Conservation (phyloP, 2,329 filamentous ascomycete genomes). For the Eutypa lata region DNA sequence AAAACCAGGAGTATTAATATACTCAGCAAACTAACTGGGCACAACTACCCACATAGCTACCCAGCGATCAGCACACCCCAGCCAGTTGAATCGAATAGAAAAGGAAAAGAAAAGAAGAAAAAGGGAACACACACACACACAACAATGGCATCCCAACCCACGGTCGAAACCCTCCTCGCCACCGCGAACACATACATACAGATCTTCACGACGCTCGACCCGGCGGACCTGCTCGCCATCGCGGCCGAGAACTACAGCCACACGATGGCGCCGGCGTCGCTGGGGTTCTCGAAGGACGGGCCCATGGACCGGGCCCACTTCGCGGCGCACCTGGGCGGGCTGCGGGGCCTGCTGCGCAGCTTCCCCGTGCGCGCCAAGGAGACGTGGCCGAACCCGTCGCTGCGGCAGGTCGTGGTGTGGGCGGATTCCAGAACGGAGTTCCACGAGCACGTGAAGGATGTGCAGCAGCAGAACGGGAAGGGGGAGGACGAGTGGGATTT, state of each 20-base stretch:
- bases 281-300: not conserved
- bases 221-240: not conserved
- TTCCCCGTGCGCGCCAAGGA: conserved; percentile 18
- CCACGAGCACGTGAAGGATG: conserved; percentile 21
- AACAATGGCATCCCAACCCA: not conserved
- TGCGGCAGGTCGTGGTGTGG: conserved; percentile 26
- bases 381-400: conserved; percentile 12
- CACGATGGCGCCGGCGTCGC: not conserved
- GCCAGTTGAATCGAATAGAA: too few species aligned
- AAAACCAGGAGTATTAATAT: not conserved
- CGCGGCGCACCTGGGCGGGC: not conserved
- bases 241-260: not conserved
- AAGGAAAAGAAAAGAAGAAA: not conserved
- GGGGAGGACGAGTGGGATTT: conserved; percentile 22
- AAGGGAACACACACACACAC: too few species aligned
- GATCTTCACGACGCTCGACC: not conserved
- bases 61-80: too few species aligned
- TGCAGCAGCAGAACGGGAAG: not conserved
- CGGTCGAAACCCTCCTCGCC: not conserved
- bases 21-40: not conserved
- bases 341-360: conserved; percentile 8
- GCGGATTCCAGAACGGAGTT: conserved; percentile 22
- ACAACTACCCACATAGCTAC: not conserved
- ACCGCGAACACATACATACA: not conserved
- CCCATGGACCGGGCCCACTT: not conserved